Evolutionary conservation across 495 filamentous ascomycete species (phyloP), one percentile per base, ranked within the genome.

Genomic region (Annulohypoxylon maeteangense): DNA sequence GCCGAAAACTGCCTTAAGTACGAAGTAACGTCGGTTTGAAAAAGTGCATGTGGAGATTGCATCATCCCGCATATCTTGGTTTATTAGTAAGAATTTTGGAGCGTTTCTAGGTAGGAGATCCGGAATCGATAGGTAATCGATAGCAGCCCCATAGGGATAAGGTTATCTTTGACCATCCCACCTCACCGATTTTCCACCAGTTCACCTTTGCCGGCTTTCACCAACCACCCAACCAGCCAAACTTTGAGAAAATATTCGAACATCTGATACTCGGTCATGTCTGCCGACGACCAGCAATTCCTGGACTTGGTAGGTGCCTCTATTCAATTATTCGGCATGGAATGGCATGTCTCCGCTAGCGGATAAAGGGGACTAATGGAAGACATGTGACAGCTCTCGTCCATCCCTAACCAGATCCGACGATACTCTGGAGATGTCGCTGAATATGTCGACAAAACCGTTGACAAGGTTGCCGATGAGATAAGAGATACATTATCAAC

Each of bases 391-490:
- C 58, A 94, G 90, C 90, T 94, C 44, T 86, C 90, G 66, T 89
- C 87, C 56, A 86, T 94, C 61, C 90, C 91, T 40, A 85, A 87
- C 80, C 89, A 93, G 71, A 86, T 94, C 81, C 86, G 83, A 60
- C 80, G 81, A 34, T 90, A 90, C 78, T 87, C 90, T 4, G 78
- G 81, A 69, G 81, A 90, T 29, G 87, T 92, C 67, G 92, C 92
- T 65, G 90, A 93, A 60, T 89, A 89, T 42, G 87, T 97, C 78
- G 91, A 97, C 76, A 84, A 85, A 47, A 85, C 92, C 54, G 87
- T 95, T 77, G 92, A 97, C 70, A 78, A 84, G 57, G 88, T 90
- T 34, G 89, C 94, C 20, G 81, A 80, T 11, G 78, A 78, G 22
- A 75, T 95, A 32, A 84, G 90, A 65, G 87, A 92, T 40, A 81